Evolutionary conservation across 1,139 yeast genomes (phyloP).

Genomic region (Saccharomyces uvarum): DNA sequence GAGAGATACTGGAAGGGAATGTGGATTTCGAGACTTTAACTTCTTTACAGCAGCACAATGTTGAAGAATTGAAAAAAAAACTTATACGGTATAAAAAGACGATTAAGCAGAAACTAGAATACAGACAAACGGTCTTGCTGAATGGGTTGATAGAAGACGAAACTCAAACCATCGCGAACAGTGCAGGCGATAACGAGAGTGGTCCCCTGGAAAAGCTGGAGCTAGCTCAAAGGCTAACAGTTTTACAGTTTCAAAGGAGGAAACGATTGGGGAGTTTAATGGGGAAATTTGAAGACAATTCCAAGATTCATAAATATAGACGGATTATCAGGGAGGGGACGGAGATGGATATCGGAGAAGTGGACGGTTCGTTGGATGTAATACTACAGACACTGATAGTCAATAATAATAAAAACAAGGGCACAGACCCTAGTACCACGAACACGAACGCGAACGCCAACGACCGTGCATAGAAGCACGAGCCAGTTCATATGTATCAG

Average conservation of each 20-base stretch:
- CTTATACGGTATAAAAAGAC: constrained; percentile 24
- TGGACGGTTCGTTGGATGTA: constrained; percentile 31
- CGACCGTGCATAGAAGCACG: neutral
- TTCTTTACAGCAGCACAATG: constrained; percentile 37
- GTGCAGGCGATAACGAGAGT: constrained; percentile 6
- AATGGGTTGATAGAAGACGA: constrained; percentile 41
- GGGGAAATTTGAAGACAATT: constrained; percentile 38
- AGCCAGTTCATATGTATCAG: neutral
- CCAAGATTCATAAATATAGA: constrained; percentile 72
- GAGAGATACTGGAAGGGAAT: constrained; percentile 32
- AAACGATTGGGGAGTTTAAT: constrained; percentile 40
- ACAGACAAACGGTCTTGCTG: constrained; percentile 49
- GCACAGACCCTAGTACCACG: neutral
- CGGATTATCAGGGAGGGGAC: constrained; percentile 77
- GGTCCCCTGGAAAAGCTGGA: constrained; percentile 19
- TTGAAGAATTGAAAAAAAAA: constrained; percentile 28
- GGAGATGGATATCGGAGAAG: constrained; percentile 66
- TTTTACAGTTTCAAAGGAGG: constrained; percentile 43
- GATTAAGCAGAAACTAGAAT: constrained; percentile 41
- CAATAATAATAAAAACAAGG: constrained; percentile 6
- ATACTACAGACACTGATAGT: constrained; percentile 25
- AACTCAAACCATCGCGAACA: constrained; percentile 16
- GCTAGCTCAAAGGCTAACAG: constrained; percentile 38
- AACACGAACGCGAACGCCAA: neutral
- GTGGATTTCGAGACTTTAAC: constrained; percentile 25